Evolutionary conservation across 1,284 basidiomycete genomes (phyloP), one percentile per base, ranked within the genome.

Genomic region (Austroboletus novae-zelandiae): DNA sequence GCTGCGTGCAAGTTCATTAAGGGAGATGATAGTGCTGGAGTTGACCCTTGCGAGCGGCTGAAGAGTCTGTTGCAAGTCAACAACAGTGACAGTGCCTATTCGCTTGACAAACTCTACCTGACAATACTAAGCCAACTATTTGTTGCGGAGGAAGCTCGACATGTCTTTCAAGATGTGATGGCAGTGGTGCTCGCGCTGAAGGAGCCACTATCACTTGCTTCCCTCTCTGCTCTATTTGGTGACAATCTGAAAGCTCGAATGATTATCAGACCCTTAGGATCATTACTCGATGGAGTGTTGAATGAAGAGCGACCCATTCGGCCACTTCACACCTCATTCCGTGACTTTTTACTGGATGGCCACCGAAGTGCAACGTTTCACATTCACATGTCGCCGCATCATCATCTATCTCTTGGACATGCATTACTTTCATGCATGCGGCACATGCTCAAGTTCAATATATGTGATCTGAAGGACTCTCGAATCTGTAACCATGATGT

Each of bases 301-400:
- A 30, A 49, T 25, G 41, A 49, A 35, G 8, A 41, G 8, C 27
- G 37, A 10, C 36, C 36, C 11, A 37, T 37, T 2, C 36, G 17
- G 9, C 46, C 48, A 10, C 25, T 50, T 27, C 48, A 50, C 7
- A 35, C 18, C 8, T 50, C 48, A 1, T 40, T 49, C 9, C 46
- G 31, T 25, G 51, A 53, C 15, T 53, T 53, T 27, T 45, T 54
- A 8, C 32, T 53, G 2, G 47, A 54, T 13, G 23, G 43, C 6
- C 8, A 13, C 39, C 51, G 40, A 4, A 47, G 53, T 15, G 48
- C 27, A 7, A 15, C 11, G 3, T 45, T 20, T 54, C 17, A 2
- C 2, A 17, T 36, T 17, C 14, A 15, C 9, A 46, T 45, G 10
- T 20, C 4, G n/a, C 37, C 53, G 9, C 5, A 15, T 0, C 13